Base-by-base conservation (phyloP, 163 green algal genomes). In the Chlamydomonas reinhardtii region DNA sequence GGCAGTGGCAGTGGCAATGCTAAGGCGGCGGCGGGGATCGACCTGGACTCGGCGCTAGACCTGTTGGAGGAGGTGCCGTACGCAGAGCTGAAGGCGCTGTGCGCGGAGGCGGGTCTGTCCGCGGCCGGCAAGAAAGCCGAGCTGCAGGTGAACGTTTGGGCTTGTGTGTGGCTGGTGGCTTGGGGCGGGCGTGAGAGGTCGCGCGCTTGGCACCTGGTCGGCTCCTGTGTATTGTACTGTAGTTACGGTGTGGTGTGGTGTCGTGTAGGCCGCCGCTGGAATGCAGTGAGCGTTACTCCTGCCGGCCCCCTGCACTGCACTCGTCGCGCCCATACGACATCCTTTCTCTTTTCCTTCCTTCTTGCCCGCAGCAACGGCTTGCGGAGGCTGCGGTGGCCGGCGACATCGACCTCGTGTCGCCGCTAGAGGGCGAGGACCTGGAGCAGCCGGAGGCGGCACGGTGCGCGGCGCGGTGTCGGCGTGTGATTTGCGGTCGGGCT, bases 91-190 rank as follows among this genome's bases (percentile, higher is more conserved):
- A 54, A 71, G 37, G 35, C 29, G 17, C 73, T 74, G 76, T 66
- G 39, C 43, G 25, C 32, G 19, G 37, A 77, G n/a, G 35, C 52
- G 31, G 87, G 87, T 0, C 68, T 91, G 37, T 34, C n/a, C 48
- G 19, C 32, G 14, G 29, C 65, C 1, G 82, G 82, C 70, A 89
- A 89, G 48, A 91, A 91, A 59, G 65, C 39, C n/a, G 87, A 91
- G 14, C n/a, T 84, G 77, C 77, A 84, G 77, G 77, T 84, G 24
- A 39, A 39, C 24, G 5, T 4, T 12, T 19, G 17, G 15, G 32
- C 4, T 34, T 32, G 6, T 72, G 64, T 32, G 64, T 32, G 25
- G 27, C 0, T 16, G 39, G 5, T 48, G 39, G 39, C 5, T 48
- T 5, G 5, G 39, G 39, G 39, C 8, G 39, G 39, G 39, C 39